Evolutionary conservation across 2,329 filamentous ascomycete species (phyloP), one percentile per base, ranked within the genome.

Genomic region (Lasiodiplodia sp.): DNA sequence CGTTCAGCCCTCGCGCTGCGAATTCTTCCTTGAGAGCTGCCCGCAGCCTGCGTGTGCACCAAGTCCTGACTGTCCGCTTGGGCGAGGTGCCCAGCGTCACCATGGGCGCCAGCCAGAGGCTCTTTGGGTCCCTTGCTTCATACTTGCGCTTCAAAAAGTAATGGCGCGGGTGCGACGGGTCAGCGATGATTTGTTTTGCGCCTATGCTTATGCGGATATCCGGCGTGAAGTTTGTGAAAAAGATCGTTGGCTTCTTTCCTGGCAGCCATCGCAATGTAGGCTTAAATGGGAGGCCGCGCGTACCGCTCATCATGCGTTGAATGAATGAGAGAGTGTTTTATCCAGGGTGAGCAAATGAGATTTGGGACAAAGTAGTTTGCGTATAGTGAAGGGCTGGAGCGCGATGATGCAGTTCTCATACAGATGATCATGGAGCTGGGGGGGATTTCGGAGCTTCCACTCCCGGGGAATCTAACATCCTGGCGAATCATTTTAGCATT

Each of bases 31-130:
- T 71, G 34, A 80, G 71, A 0, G 78, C 78, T 60, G 72, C 73
- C 52, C 73, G 72, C 67, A 79, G 68, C 23, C 77, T 72, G 34
- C 78, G 70, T 47, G 73, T 71, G 12, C 74, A 72, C 77, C 77
- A 79, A 40, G 74, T 68, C 49, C 78, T 63, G 52, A 80, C 76
- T 18, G 76, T 76, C 25, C 72, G 73, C 6, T 74, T 77, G 69
- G 76, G 79, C 31, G 73, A 75, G 23, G 75, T 62, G 16, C 73
- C 73, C 14, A 69, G 16, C 11, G 70, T 67, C 2, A 72, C 72
- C 2, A 74, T 76, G 5, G 73, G 72, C 67, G 76, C 71, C 78
- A 76, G 78, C 77, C 76, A 79, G 2, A 80, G 72, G 0, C 75
- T 74, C 23, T 76, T 71, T 28, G 70, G 70, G 23, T 73, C 73